Evolutionary conservation across 176 grass and related monocot genomes (phyloP), one percentile per base, ranked within the genome.

Genomic region (Melocanna baccifera): DNA sequence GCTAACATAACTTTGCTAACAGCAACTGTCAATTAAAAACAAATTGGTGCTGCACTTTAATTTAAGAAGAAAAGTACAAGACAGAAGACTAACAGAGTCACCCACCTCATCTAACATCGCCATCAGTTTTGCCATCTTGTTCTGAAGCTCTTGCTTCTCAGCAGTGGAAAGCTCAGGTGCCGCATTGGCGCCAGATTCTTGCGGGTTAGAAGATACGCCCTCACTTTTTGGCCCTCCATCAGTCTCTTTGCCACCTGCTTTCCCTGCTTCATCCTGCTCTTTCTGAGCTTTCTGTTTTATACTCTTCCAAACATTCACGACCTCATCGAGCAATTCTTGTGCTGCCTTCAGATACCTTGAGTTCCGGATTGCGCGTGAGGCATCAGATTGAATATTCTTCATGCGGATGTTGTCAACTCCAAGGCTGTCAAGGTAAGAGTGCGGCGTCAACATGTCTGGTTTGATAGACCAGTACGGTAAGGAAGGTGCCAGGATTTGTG

Each of bases 91-190:
- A 67, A 42, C 11, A 71, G 56, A 46, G 29, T 83, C 70, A 83
- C 84, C 7, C 51, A 99, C 97, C 93, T 99, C 93, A 91, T 99
- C 97, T 70, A 99, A 71, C 93, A 99, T 99, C 3, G 86, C 86
- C 77, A 99, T 87, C 75, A 99, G 86, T 79, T 96, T 96, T 16
- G 89, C 81, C 91, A 96, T 86, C 86, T 96, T 99, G 70, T 96
- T 99, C 78, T 99, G 97, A 81, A 99, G 97, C 29, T 99, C 97
- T 86, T 96, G 93, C 80, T 91, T 99, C 75, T 99, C 97, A 79
- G 97, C 94, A 40, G 90, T 87, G 53, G 91, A 92, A 79, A 99
- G 86, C 70, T 99, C 97, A 47, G 76, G 82, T 50, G 82, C 53
- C 14, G 80, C 87, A 69, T 73, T 83, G 19, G 83, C 86, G 18